Conservation (phyloP, 768 basidiomycete genomes). For the Termitomyces sp. region DNA sequence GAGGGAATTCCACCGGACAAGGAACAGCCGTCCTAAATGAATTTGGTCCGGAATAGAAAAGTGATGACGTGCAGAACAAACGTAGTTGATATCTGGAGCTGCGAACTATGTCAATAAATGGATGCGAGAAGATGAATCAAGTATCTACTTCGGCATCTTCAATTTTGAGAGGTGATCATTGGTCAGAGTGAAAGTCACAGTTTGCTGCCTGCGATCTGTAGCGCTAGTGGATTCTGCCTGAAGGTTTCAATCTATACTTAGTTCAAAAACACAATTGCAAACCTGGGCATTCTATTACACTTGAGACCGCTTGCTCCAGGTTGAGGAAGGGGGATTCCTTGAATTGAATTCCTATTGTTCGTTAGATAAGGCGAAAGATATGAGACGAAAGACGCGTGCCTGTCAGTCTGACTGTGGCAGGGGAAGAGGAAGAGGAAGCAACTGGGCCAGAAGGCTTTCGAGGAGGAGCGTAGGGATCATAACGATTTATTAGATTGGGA, state of each 20-base stretch:
- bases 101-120: conserved; percentile 5
- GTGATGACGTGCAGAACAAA: conserved; percentile 83
- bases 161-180: conserved; percentile 61
- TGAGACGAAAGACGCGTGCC: conserved; percentile 16
- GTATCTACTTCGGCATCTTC: conserved; percentile 44
- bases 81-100: conserved; percentile 77
- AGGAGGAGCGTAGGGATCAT: conserved; percentile 65
- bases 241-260: background rate
- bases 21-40: conserved; percentile 51
- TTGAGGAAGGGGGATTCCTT: conserved; percentile 76
- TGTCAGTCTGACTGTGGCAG: conserved; percentile 23
- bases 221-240: conserved; percentile 65
- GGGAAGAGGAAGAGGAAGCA: conserved; percentile 26
- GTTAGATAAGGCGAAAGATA: conserved; percentile 4
- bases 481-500: conserved; percentile 37
- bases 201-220: conserved; percentile 69
- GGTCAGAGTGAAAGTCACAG: conserved; percentile 57
- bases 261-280: conserved; percentile 7
- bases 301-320: conserved; percentile 60
- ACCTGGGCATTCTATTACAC: conserved; percentile 77
- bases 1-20: conserved; percentile 86
- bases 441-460: conserved; percentile 35
- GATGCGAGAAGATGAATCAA: background rate
- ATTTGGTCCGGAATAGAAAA: conserved; percentile 51
- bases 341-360: conserved; percentile 56